Percentiles rank a stretch among this genome's conserved stretches.
Conservation (phyloP, 768 basidiomycete genomes). For the Podaxis mareebaensis region DNA sequence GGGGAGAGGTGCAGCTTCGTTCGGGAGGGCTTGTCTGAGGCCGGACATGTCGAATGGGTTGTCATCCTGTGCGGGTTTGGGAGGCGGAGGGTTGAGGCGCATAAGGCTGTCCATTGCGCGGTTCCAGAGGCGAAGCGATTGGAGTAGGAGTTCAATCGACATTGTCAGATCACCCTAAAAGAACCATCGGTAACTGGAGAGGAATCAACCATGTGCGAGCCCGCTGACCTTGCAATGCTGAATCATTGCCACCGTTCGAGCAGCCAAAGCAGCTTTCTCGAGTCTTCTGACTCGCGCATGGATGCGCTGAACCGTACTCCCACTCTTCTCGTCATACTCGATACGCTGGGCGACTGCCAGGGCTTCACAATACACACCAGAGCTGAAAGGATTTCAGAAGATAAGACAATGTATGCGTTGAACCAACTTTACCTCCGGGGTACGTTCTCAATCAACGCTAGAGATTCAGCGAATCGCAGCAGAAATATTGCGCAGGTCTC, state of each 20-base stretch:
- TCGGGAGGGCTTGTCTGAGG: constrained; percentile 42
- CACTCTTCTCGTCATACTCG: constrained; percentile 43
- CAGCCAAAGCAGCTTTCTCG: constrained; percentile 73
- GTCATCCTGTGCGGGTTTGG: constrained; percentile 33
- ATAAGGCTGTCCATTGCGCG: constrained; percentile 70
- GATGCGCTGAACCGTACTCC: constrained; percentile 58
- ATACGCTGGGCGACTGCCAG: constrained; percentile 43
- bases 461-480: constrained; percentile 65
- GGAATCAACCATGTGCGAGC: not conserved
- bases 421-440: constrained; percentile 49
- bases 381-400: constrained; percentile 31
- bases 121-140: constrained; percentile 79
- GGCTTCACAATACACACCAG: constrained; percentile 63
- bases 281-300: constrained; percentile 56
- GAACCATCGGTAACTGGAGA: not conserved
- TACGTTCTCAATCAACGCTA: constrained; percentile 61
- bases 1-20: constrained; percentile 19
- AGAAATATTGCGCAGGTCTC: constrained; percentile 56
- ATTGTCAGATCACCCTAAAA: constrained; percentile 60
- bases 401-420: not conserved
- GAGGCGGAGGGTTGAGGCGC: constrained; percentile 49
- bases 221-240: constrained; percentile 61
- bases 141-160: constrained; percentile 59
- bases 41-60: constrained; percentile 62
- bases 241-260: constrained; percentile 66